phyloP scores from a whole-genome alignment of 352 stramenopile species.

The Elongisporangium undulatum region DNA sequence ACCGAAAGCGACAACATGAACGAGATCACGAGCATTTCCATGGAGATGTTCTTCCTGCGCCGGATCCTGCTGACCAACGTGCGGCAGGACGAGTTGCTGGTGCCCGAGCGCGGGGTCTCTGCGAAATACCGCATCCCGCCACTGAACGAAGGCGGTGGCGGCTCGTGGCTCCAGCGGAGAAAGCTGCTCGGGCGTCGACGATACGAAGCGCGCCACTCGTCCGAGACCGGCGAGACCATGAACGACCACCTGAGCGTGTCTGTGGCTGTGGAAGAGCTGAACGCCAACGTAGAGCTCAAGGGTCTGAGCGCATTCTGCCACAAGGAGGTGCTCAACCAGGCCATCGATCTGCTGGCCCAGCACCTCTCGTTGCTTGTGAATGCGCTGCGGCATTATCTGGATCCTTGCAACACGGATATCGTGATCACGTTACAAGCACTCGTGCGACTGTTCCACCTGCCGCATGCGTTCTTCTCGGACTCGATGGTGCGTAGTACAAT shows the following conservation, averaged over 20 bases:
- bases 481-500: constrained; percentile 20
- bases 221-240: constrained; percentile 42
- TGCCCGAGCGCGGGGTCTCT: not conserved
- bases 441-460: constrained; percentile 37
- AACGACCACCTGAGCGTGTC: constrained; percentile 38
- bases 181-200: constrained; percentile 5
- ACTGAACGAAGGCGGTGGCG: constrained; percentile 10
- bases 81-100: constrained; percentile 10
- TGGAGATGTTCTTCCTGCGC: constrained; percentile 58
- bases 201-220: constrained; percentile 37
- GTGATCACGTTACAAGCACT: constrained; percentile 47
- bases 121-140: not conserved
- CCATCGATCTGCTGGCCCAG: constrained; percentile 42
- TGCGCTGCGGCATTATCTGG: constrained; percentile 24
- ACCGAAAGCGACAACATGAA: constrained; percentile 17
- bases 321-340: constrained; percentile 31
- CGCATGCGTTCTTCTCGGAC: constrained; percentile 35
- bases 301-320: constrained; percentile 29
- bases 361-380: constrained; percentile 35
- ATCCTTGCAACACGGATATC: constrained; percentile 30
- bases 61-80: constrained; percentile 35
- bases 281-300: constrained; percentile 40
- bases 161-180: constrained; percentile 14
- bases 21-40: constrained; percentile 20
- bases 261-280: constrained; percentile 53